Evolutionary conservation across 169 alveolate genomes (phyloP).

Genomic region (Amoebophrya sp.): DNA sequence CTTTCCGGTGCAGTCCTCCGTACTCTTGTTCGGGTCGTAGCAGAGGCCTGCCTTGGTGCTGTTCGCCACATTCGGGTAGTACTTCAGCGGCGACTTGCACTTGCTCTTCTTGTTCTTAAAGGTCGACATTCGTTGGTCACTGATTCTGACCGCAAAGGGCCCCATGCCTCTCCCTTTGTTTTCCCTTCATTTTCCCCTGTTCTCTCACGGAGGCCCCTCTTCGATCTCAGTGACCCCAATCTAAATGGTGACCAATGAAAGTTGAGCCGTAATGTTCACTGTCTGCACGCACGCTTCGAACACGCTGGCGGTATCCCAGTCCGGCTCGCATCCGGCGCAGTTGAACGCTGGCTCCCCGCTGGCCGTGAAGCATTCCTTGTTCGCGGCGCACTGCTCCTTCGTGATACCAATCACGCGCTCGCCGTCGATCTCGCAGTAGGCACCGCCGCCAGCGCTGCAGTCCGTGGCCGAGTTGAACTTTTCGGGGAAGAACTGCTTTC

Average conservation of each 20-base stretch:
- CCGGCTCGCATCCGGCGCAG: not conserved
- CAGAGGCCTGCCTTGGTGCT: not conserved
- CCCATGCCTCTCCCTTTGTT: too few species aligned
- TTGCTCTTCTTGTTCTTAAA: too few species aligned
- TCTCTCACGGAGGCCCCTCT: too few species aligned
- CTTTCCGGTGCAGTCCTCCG: not conserved
- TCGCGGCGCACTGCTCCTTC: not conserved
- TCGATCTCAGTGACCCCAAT: too few species aligned
- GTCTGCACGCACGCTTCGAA: too few species aligned
- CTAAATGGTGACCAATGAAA: too few species aligned
- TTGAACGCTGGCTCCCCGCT: not conserved
- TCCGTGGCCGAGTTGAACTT: not conserved
- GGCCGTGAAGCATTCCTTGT: not conserved
- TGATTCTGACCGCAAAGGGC: too few species aligned
- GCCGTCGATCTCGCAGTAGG: conserved; percentile 4
- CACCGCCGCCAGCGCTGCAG: not conserved
- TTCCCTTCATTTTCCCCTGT: too few species aligned
- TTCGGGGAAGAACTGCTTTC: not conserved
- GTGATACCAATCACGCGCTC: not conserved
- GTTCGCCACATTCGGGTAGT: not conserved
- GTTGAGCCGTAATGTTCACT: too few species aligned
- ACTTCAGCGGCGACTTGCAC: not conserved
- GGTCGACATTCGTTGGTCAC: too few species aligned
- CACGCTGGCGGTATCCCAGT: too few species aligned
- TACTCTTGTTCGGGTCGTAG: not conserved